Evolutionary conservation across 305 asterid species (phyloP).

Genomic region (Petunia hybrid): DNA sequence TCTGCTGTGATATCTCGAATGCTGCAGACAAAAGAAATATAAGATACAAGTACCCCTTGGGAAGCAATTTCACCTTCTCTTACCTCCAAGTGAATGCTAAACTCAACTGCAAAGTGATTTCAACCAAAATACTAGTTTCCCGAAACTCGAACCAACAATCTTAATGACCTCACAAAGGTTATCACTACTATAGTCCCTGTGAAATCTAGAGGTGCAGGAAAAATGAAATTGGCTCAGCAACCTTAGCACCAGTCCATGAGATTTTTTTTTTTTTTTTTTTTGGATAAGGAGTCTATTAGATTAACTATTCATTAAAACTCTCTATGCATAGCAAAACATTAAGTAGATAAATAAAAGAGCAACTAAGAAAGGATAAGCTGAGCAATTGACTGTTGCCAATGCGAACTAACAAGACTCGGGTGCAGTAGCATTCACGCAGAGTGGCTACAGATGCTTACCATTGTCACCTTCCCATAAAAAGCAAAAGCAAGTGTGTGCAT

Average conservation of each 20-base stretch:
- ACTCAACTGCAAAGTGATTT: neutral
- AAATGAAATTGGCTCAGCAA: neutral
- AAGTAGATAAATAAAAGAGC: neutral
- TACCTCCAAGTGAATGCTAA: neutral
- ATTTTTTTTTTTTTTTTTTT: no score
- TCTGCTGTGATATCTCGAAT: constrained; percentile 92
- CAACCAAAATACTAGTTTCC: neutral
- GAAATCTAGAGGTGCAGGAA: neutral
- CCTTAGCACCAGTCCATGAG: neutral
- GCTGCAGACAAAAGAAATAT: constrained; percentile 47
- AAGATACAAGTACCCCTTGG: constrained; percentile 15
- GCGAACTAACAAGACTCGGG: neutral
- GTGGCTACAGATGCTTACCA: neutral
- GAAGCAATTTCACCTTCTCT: neutral
- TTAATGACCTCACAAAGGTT: neutral
- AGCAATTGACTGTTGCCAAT: neutral
- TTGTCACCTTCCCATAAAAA: neutral
- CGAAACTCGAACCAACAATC: neutral
- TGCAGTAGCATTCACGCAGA: neutral
- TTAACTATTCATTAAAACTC: constrained; percentile 26
- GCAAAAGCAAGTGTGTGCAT: neutral
- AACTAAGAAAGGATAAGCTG: neutral
- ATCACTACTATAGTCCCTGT: neutral
- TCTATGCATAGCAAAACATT: neutral
- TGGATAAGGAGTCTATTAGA: neutral